A percentile compares a stretch with the other conserved stretches of the same genome.
phyloP scores from a whole-genome alignment of 2,329 filamentous ascomycete genomes.

The Diaporthe capsici region DNA sequence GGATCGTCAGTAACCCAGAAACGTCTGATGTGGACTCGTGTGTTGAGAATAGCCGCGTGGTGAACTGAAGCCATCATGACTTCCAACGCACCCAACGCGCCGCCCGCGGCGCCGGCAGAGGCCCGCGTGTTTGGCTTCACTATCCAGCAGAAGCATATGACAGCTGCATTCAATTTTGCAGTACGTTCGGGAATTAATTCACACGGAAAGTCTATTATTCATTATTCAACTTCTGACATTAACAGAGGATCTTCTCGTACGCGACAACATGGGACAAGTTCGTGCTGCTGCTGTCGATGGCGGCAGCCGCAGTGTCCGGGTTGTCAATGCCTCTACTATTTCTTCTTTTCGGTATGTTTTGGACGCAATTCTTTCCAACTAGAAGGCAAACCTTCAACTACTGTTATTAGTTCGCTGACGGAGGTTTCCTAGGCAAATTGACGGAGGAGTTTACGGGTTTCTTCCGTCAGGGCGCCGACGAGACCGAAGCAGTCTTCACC shows the following conservation, averaged over 20 bases:
- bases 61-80: constrained; percentile 25
- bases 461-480: constrained; percentile 45
- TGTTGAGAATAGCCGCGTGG: background rate
- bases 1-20: background rate
- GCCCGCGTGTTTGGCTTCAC: constrained; percentile 4
- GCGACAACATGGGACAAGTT: constrained; percentile 65
- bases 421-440: constrained; percentile 45
- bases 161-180: constrained; percentile 18
- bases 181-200: background rate
- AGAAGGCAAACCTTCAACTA: background rate
- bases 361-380: fast-evolving
- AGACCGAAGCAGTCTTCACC: constrained; percentile 48
- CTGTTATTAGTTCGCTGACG: background rate
- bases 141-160: constrained; percentile 27
- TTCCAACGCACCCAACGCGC: background rate
- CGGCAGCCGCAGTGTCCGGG: constrained; percentile 68
- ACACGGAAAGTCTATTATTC: fast-evolving
- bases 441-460: constrained; percentile 51
- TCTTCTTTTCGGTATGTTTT: constrained; percentile 68
- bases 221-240: background rate
- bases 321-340: constrained; percentile 72
- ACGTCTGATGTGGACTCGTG: background rate
- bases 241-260: constrained; percentile 64
- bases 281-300: constrained; percentile 60
- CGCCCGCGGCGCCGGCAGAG: background rate